Evolutionary conservation across 75 land plant genomes (phyloP), one percentile per base, ranked within the genome.

Genomic region (Azolla pinnata): DNA sequence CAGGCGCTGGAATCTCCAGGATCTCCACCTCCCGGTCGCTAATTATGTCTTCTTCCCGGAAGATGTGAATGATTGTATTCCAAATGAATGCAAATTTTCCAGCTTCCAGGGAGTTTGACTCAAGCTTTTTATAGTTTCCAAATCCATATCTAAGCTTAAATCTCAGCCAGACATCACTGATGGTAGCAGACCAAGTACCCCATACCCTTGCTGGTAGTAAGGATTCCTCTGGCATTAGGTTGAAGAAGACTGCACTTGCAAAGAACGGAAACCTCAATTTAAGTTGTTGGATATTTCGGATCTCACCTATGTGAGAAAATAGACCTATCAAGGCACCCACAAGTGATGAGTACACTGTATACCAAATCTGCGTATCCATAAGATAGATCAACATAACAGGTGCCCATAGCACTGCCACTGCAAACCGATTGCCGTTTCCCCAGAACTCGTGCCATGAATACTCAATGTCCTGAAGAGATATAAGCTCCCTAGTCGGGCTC

Each of bases 331-430:
- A 68, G 10, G 87, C 92, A 10, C 97, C 97, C 25, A 78, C 76
- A 1, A 80, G 5, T 0, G 97, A 73, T 18, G 97, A 84, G 42
- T 78, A 81, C 21, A 92, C 82, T 0, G 95, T 60, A 33, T 92
- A 92, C 97, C 97, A 92, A 23, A 92, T 84, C 61, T 80, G 84
- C 16, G 82, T 61, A 62, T 92, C 97, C 97, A 92, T 88, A 28
- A 92, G 62, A 60, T 92, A 92, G 4, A 92, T 83, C 72, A 86
- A 60, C 19, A 74, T 47, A 7, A 85, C 85, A 2, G 85, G 85
- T 24, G 72, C 53, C 89, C 89, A 88, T 50, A 83, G 21, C 0
- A 80, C 63, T 3, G 63, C 75, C 28, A 87, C 75, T n/a, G 86
- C 83, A 29, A 89, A 71, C 35, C 86, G 58, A 57, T 83, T 85